Base-by-base conservation (phyloP, 768 basidiomycete genomes). In the Podaxis sp. region DNA sequence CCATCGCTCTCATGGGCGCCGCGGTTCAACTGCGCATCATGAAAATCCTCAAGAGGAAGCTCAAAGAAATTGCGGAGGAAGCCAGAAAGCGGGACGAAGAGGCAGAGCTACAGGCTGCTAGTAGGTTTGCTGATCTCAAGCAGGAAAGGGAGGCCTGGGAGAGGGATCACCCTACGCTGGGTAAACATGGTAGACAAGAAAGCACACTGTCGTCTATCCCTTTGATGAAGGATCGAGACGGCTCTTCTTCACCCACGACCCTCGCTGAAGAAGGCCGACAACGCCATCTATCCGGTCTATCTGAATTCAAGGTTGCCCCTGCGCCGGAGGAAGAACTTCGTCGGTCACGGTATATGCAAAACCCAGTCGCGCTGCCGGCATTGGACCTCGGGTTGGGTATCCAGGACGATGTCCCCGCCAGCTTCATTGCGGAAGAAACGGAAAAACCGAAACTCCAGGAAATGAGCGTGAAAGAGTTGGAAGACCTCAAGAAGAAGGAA, bases 21-120 rank as follows among this genome's bases (percentile, higher is more conserved):
- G 93, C 95, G 2, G 90, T 97, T 52, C 96, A 98, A 75, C 83
- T 95, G 69, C 90, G 92, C 58, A 87, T 97, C 65, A 85, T 95
- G 65, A 85, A 85, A 63, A 82, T 93, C 49, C 86, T 99, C 15
- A 88, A 89, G 71, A 81, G 82, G 65, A 93, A 93, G 74, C 78
- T 96, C 53, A 82, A 81, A 66, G 92, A 96, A 77, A 92, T 95
- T 62, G 80, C 84, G 63, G 85, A 84, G 65, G 93, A 93, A 68
- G 86, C 88, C 65, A 84, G 80, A 64, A 84, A 84, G 63, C 82
- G 83, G 64, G 90, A 95, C 65, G 85, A 85, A 67, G 89, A 89
- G 70, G 88, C 89, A 15, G 93, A 95, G 68, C 78, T 84, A 6
- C 82, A 85, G 39, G 90, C 94, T 40, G 86, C 92, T 0, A 84